phyloP scores from a whole-genome alignment of 139 green algal species.

The Coccomyxa sp. region DNA sequence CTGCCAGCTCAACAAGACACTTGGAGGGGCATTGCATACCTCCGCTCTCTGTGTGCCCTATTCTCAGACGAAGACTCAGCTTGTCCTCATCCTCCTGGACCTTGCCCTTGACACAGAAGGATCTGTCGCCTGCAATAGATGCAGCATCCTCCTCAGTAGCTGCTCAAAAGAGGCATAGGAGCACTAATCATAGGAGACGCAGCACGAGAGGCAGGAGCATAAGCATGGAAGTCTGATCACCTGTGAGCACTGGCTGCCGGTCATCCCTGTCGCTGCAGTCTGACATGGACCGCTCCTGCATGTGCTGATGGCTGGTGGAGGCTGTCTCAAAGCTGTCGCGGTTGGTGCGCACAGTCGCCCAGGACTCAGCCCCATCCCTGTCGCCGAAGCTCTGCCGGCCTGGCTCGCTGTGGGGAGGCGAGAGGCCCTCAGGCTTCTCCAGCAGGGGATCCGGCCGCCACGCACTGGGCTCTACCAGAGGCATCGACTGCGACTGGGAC shows the following conservation, averaged over 20 bases:
- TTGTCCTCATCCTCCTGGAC: constrained; percentile 56
- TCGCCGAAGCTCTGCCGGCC: neutral
- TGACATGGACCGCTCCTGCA: neutral
- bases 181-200: too few relatives aligned
- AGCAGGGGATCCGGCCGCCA: neutral
- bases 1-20: constrained; percentile 19
- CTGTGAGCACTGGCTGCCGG: neutral
- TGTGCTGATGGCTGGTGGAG: neutral
- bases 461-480: too few relatives aligned
- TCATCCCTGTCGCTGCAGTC: neutral
- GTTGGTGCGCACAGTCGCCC: neutral
- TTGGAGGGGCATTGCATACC: too few relatives aligned
- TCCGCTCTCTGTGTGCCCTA: too few relatives aligned
- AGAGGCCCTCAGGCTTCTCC: too few relatives aligned
- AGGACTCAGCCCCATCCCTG: neutral
- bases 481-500: too few relatives aligned
- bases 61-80: constrained; percentile 72
- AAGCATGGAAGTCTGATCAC: too few relatives aligned
- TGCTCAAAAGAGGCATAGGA: too few relatives aligned
- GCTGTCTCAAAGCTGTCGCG: neutral
- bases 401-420: neutral
- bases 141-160: too few relatives aligned
- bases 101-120: constrained; percentile 67
- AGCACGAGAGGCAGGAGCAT: too few relatives aligned
- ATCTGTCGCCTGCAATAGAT: constrained; percentile 1